Percentiles rank a stretch among this genome's conserved stretches.
phyloP scores from a whole-genome alignment of 768 basidiomycete genomes.

The Nidularia pulvinata region DNA sequence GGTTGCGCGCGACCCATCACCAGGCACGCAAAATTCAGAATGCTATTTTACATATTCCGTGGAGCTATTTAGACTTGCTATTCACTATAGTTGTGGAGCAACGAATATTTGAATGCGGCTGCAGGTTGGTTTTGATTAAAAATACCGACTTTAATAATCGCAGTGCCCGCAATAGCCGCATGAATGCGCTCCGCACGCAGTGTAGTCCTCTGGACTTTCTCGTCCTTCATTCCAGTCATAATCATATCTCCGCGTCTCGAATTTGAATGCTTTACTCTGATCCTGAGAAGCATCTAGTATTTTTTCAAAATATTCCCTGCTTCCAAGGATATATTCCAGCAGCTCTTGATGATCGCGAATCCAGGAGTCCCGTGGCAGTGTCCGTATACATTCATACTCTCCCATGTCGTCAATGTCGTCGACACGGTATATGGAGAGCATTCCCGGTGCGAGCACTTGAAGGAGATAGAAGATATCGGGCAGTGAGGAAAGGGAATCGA shows the following conservation, averaged over 20 bases:
- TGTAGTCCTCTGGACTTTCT: neutral
- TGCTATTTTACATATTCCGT: too few relatives aligned
- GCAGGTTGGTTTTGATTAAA: too few relatives aligned
- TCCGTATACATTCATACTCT: neutral
- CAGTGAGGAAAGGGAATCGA: neutral
- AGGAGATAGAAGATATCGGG: neutral
- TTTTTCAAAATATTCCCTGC: neutral
- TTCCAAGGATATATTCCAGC: neutral
- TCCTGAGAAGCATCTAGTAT: neutral
- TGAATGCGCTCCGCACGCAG: neutral
- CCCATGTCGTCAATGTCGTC: neutral
- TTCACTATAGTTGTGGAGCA: too few relatives aligned
- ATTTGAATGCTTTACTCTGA: neutral
- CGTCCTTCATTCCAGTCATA: neutral
- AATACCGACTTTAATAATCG: neutral
- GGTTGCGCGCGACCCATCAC: too few relatives aligned
- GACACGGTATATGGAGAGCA: neutral
- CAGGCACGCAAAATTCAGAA: too few relatives aligned
- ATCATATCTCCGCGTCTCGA: neutral
- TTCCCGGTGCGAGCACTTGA: neutral
- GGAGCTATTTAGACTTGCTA: too few relatives aligned
- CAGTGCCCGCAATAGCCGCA: neutral
- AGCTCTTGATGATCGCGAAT: neutral
- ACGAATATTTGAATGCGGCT: too few relatives aligned
- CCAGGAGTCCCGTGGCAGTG: neutral